Percentiles rank a stretch among this genome's conserved stretches.
Conservation (phyloP, 2,329 filamentous ascomycete species). For the Hypoxylon sp. region DNA sequence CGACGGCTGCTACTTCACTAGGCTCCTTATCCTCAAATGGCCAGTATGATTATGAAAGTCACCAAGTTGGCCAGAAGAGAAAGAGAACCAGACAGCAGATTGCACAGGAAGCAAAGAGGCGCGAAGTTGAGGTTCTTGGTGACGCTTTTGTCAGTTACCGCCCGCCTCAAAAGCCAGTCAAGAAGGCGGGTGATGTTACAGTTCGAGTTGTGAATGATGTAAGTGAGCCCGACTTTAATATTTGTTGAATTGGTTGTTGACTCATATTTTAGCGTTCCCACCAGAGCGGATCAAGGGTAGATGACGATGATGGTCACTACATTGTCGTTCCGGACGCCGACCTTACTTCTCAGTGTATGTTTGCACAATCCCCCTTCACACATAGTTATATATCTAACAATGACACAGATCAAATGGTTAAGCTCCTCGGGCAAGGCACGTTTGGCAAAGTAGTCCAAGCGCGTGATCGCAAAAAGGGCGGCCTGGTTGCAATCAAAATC, state of each 20-base stretch:
- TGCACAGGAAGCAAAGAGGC: slow-evolving; percentile 84
- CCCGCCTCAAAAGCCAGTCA: slow-evolving; percentile 87
- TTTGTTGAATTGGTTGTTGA: slow-evolving; percentile 23
- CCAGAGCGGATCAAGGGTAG: slow-evolving; percentile 78
- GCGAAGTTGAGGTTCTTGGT: slow-evolving; percentile 78
- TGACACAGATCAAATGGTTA: slow-evolving; percentile 82
- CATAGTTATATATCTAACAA: slow-evolving; percentile 41
- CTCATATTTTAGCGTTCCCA: slow-evolving; percentile 49
- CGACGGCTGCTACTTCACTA: slow-evolving; percentile 90
- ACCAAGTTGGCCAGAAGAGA: slow-evolving; percentile 84
- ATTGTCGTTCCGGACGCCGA: slow-evolving; percentile 90
- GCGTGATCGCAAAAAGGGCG: slow-evolving; percentile 81
- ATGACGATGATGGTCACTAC: slow-evolving; percentile 98
- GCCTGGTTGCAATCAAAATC: slow-evolving; percentile 93
- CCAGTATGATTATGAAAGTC: slow-evolving; percentile 77
- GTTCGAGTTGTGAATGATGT: slow-evolving; percentile 76
- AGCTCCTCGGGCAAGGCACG: slow-evolving; percentile 93
- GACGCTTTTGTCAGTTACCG: slow-evolving; percentile 85
- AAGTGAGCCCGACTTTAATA: slow-evolving; percentile 55
- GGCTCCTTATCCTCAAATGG: slow-evolving; percentile 75
- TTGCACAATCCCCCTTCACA: background rate
- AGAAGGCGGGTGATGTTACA: slow-evolving; percentile 86
- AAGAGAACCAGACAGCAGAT: slow-evolving; percentile 85
- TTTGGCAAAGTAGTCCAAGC: slow-evolving; percentile 99
- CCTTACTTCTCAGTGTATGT: slow-evolving; percentile 90